Evolutionary conservation across 1,284 basidiomycete species (phyloP), one percentile per base, ranked within the genome.

Genomic region (Schizophyllum amplum): DNA sequence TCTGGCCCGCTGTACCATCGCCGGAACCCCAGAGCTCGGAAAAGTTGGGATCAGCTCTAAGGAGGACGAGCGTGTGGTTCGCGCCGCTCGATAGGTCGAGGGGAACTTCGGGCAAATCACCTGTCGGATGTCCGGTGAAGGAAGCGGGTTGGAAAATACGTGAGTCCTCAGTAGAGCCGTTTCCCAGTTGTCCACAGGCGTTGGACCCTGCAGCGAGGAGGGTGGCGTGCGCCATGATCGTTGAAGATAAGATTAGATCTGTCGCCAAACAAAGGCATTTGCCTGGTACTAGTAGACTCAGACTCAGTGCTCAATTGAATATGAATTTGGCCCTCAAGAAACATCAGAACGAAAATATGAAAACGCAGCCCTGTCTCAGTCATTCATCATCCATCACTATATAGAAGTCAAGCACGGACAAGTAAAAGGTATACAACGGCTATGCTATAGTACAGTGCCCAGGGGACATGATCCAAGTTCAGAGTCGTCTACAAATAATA

Each of bases 141-240:
- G 67, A 61, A 64, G 83, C 84, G 1, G 71, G 70, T 1, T 66
- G 66, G 65, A 90, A 87, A 0, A 55, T 60, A 62, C 82, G 74
- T 0, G 79, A 78, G 64, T 93, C 90, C 13, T 86, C 78, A 4
- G 66, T 24, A 56, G 78, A 72, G 1, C 77, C 77, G 47, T 81
- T 79, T 0, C 78, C 84, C 4, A 94, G 82, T 66, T 93, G 91
- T 1, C 86, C 89, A 50, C 79, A 77, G 15, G 84, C 86, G 65
- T 94, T 94, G 0, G 90, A 92, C 3, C 91, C 91, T 47, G 84
- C 78, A 6, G 85, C 79, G 50, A 77, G 67, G 1, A 86, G 72
- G 33, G 33, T 3, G 33, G 33, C 7, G 33, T n/a, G n/a, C n/a
- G 33, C 33, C 33, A 42, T 42, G 33, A 42, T 42, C 13, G 33